Percentiles rank a stretch among this genome's conserved stretches.
These are phyloP conservation scores for Gloeostereum incarnatum DNA, from an alignment of 768 basidiomycete genomes.

Conservation along the genomic window DNA sequence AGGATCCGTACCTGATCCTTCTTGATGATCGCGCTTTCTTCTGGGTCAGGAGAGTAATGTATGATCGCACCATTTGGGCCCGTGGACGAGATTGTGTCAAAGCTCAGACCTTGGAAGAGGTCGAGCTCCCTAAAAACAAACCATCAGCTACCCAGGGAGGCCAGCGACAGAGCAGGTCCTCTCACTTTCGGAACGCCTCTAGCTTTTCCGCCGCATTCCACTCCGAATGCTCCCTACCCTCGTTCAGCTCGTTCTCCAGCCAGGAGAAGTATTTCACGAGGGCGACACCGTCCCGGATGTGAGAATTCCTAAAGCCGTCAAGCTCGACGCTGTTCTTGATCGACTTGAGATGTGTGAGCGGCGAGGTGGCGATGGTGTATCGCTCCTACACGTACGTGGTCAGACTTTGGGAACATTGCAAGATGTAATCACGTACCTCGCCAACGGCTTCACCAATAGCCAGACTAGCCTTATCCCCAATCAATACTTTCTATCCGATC, in stretches of 20 bases:
- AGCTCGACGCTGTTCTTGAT: conserved; percentile 78
- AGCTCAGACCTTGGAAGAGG: conserved; percentile 81
- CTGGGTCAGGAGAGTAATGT: conserved; percentile 79
- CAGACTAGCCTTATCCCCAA: conserved; percentile 71
- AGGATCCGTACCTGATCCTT: conserved; percentile 50
- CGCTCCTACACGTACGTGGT: conserved; percentile 32
- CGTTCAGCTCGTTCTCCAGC: conserved; percentile 77
- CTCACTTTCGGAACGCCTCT: conserved; percentile 75
- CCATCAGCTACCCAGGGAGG: background rate
- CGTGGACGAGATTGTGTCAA: conserved; percentile 85
- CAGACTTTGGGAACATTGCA: background rate
- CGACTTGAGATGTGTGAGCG: conserved; percentile 70
- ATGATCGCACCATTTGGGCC: conserved; percentile 95
- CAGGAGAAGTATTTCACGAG: conserved; percentile 88
- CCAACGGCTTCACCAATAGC: conserved; percentile 80
- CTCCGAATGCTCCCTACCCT: conserved; percentile 60
- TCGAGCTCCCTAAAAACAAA: conserved; percentile 49
- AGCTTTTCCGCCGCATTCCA: conserved; percentile 73
- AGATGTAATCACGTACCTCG: conserved; percentile 26
- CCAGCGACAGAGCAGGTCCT: conserved; percentile 8
- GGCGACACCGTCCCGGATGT: conserved; percentile 86
- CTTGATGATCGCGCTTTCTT: conserved; percentile 64
- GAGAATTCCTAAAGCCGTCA: conserved; percentile 81
- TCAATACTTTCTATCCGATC: conserved; percentile 69
- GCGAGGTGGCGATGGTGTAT: conserved; percentile 54